phyloP scores from a whole-genome alignment of 2,329 filamentous ascomycete species.

The Fusarium caatingaense region DNA sequence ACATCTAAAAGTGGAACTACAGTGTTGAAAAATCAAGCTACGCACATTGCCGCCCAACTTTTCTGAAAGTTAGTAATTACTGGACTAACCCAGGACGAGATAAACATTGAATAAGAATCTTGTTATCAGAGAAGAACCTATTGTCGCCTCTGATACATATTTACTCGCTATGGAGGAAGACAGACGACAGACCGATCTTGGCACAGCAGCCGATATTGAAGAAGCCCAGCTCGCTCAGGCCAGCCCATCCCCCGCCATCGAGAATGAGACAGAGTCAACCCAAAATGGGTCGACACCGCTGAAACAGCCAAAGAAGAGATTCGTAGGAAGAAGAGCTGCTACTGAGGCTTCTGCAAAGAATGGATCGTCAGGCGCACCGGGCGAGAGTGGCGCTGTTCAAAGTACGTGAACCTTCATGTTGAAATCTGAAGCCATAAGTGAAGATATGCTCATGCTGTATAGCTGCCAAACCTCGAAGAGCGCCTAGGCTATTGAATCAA shows the following conservation, averaged over 20 bases:
- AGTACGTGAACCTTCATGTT: constrained; percentile 59
- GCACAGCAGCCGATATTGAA: constrained; percentile 74
- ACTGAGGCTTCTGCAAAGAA: constrained; percentile 67
- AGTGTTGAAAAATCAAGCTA: constrained; percentile 30
- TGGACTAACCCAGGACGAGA: background rate
- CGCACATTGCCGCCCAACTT: constrained; percentile 41
- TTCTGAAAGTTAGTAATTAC: constrained; percentile 16
- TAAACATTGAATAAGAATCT: background rate
- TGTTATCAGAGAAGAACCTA: background rate
- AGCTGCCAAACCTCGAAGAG: constrained; percentile 79
- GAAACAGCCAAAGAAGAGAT: constrained; percentile 89
- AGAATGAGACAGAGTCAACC: constrained; percentile 31
- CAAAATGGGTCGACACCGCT: constrained; percentile 57
- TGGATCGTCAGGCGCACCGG: constrained; percentile 42
- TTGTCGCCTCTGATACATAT: background rate
- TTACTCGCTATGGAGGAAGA: constrained; percentile 76
- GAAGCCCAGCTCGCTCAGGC: constrained; percentile 55
- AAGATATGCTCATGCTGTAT: constrained; percentile 28
- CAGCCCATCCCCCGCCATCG: constrained; percentile 27
- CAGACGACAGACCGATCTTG: constrained; percentile 75
- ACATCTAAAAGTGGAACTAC: constrained; percentile 38
- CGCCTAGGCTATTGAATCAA: constrained; percentile 87
- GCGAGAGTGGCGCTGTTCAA: constrained; percentile 53
- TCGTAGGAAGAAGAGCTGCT: constrained; percentile 85
- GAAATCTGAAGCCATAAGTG: constrained; percentile 1